These are phyloP conservation scores for Calendula officinalis DNA, from an alignment of 129 eudicot species.

Conservation along the genomic window DNA sequence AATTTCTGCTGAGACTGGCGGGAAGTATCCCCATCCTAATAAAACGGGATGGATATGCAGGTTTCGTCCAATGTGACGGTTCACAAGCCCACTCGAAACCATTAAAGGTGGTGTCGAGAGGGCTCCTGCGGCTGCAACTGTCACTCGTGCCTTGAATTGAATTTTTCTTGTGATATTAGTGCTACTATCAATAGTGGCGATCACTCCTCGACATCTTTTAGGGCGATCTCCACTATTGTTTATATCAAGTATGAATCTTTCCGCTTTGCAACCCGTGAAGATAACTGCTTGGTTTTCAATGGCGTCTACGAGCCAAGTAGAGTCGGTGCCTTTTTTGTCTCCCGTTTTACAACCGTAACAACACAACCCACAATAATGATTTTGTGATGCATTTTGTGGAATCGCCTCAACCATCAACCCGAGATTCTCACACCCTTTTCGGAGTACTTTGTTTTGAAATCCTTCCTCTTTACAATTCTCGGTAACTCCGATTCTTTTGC, in stretches of 20 bases:
- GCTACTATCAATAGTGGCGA: constrained; percentile 38
- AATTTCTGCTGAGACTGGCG: constrained; percentile 14
- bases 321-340: constrained; percentile 73
- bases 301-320: constrained; percentile 94
- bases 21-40: constrained; percentile 82
- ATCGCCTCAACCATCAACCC: constrained; percentile 53
- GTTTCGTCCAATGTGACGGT: constrained; percentile 71
- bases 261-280: constrained; percentile 77
- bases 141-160: constrained; percentile 45
- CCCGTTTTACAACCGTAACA: constrained; percentile 76
- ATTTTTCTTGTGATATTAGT: constrained; percentile 54
- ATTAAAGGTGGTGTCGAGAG: constrained; percentile 76
- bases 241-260: constrained; percentile 40
- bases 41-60: constrained; percentile 80
- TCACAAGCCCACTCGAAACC: constrained; percentile 68
- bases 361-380: constrained; percentile 87
- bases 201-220: constrained; percentile 62
- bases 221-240: neutral
- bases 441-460: constrained; percentile 60
- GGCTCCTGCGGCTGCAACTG: constrained; percentile 71
- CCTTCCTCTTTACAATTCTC: constrained; percentile 52
- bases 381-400: constrained; percentile 60
- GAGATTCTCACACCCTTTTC: constrained; percentile 73
- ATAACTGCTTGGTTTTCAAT: constrained; percentile 56
- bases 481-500: constrained; percentile 69